Conservation (phyloP, 2,329 filamentous ascomycete species). For the Nemania sp. region DNA sequence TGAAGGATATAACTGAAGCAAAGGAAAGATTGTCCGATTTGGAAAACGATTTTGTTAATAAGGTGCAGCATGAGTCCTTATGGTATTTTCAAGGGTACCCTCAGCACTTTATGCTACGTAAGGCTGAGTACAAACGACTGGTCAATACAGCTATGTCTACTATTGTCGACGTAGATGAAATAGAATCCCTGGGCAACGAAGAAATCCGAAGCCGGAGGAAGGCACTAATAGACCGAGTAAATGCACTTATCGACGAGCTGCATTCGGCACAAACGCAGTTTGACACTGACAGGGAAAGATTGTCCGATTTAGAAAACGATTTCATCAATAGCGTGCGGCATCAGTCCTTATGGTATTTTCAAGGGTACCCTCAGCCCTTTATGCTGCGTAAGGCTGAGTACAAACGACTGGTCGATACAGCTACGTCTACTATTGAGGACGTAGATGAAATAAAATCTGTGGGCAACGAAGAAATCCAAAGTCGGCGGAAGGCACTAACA, state of each 20-base stretch:
- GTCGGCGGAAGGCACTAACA: not conserved
- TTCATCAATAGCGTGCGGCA: too few species aligned
- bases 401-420: not conserved
- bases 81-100: not conserved
- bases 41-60: too few species aligned
- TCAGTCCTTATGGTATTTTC: too few species aligned
- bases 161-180: constrained; percentile 2
- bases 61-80: too few species aligned
- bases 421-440: not conserved
- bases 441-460: not conserved
- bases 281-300: too few species aligned
- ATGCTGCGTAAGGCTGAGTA: not conserved
- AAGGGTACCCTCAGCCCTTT: not conserved
- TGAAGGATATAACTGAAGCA: too few species aligned
- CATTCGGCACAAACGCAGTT: too few species aligned
- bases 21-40: too few species aligned
- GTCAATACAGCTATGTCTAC: not conserved
- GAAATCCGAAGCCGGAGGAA: constrained; percentile 1
- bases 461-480: not conserved
- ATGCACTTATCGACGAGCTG: not conserved
- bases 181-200: not conserved
- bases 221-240: not conserved
- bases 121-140: not conserved
- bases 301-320: too few species aligned
- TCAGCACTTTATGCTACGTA: not conserved